Base-by-base conservation (phyloP, 257 asterid genomes). In the Agastache rugosa region DNA sequence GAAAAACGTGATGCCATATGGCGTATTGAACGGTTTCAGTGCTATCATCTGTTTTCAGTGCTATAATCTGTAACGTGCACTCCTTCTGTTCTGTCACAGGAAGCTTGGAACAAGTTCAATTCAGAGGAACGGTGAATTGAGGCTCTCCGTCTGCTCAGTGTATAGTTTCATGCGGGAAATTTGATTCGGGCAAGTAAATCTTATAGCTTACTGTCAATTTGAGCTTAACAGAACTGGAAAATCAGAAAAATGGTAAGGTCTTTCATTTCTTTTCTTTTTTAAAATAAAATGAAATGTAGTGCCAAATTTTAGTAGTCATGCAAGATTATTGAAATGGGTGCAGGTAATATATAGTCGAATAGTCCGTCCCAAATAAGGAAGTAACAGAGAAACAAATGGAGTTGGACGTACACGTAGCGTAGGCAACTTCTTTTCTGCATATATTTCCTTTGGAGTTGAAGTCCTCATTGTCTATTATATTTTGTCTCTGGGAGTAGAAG, bases 71-170 rank as follows among this genome's bases (percentile, higher is more conserved):
- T 79, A n/a, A 77, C 19, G 12, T 8, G 16, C 69, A 9, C 47
- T 75, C 39, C 51, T 69, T 80, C n/a, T 70, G 59, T 67, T 80
- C n/a, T 70, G 62, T 77, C 74, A 71, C 62, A 93, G 97, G 98
- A 89, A 83, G 98, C 98, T 69, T 91, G 98, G 98, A 89, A 77
- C 88, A 93, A 77, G 81, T 93, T 93, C 88, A 93, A 86, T 79
- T 91, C 98, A 17, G 98, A 93, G 83, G 98, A 93, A 85, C 85
- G 89, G 76, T 85, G 85, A 84, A 25, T 25, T 0, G 53, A 71
- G 73, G 47, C 67, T 39, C 45, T 60, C 60, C 55, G 62, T 71
- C 63, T 50, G 47, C 63, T 78, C 64, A 8, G 45, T 77, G 79
- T 69, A 73, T 55, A 69, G 63, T 65, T 75, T 11, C 44, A 42